These are phyloP conservation scores for Aspergillus awamori DNA, from an alignment of 2,329 filamentous ascomycete species.

Conservation along the genomic window DNA sequence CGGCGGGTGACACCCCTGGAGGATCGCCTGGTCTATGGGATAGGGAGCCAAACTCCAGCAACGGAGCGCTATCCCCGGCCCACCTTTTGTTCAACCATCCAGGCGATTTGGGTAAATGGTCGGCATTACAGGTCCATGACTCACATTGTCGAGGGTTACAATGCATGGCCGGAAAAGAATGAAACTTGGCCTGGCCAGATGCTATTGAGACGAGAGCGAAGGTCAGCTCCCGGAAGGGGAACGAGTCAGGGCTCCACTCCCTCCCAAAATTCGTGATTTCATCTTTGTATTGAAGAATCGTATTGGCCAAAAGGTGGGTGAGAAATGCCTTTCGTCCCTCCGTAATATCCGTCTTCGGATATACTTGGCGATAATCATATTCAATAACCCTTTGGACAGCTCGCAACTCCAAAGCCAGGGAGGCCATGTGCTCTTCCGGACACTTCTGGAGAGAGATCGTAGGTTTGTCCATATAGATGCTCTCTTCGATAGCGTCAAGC, in stretches of 20 bases:
- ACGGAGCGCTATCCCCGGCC: constrained; percentile 10
- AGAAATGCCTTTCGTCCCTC: constrained; percentile 9
- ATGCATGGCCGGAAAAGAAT: constrained; percentile 4
- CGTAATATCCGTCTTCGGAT: constrained; percentile 1
- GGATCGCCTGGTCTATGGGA: constrained; percentile 12
- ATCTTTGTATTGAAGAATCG: constrained; percentile 6
- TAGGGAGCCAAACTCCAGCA: constrained; percentile 12
- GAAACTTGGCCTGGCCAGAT: constrained; percentile 9
- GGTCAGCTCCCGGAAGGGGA: constrained; percentile 14
- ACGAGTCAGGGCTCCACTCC: constrained; percentile 16
- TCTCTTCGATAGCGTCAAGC: constrained; percentile 7
- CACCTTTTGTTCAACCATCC: constrained; percentile 9
- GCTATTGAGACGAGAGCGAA: constrained; percentile 16
- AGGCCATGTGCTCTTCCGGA: constrained; percentile 12
- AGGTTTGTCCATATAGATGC: constrained; percentile 9
- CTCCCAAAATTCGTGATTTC: constrained; percentile 7
- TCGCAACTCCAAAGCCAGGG: constrained; percentile 11
- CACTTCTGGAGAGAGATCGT: constrained; percentile 15
- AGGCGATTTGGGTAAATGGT: neutral
- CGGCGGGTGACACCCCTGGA: constrained; percentile 13
- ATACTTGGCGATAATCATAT: neutral
- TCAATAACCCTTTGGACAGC: neutral
- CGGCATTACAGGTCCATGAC: neutral
- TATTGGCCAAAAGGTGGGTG: neutral
- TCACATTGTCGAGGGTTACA: constrained; percentile 7